Conservation (phyloP, 306 rosid genomes). For the Pyrus communis region DNA sequence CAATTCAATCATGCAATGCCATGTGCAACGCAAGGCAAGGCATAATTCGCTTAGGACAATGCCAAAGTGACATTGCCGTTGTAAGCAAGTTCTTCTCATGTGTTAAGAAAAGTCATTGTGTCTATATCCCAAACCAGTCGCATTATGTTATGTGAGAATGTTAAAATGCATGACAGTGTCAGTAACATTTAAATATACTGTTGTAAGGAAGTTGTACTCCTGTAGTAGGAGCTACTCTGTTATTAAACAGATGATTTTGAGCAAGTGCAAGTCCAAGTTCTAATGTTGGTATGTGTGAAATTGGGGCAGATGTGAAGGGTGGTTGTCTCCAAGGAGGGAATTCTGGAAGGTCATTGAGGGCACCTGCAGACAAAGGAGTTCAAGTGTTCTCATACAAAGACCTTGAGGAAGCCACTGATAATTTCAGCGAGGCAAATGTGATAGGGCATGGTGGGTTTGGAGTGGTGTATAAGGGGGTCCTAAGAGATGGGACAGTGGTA, state of each 20-base stretch:
- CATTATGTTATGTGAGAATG: neutral
- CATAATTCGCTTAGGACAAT: neutral
- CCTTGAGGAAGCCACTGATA: conserved; percentile 61
- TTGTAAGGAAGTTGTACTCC: neutral
- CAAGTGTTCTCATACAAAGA: conserved; percentile 89
- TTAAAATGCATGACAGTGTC: neutral
- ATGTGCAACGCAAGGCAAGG: neutral
- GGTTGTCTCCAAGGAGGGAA: conserved; percentile 76
- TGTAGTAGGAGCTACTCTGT: neutral
- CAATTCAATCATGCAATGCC: too few species aligned
- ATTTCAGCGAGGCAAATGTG: conserved; percentile 57
- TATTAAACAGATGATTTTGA: neutral
- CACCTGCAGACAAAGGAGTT: conserved; percentile 41
- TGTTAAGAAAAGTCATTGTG: too few species aligned
- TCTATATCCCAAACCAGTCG: too few species aligned
- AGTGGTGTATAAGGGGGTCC: conserved; percentile 63
- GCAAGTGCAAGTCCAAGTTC: neutral
- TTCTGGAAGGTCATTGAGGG: conserved; percentile 25
- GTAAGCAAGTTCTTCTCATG: too few species aligned
- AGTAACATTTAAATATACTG: neutral
- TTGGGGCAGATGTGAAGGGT: conserved; percentile 61
- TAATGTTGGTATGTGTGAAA: neutral
- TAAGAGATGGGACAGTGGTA: conserved; percentile 70
- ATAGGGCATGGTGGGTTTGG: conserved; percentile 63
- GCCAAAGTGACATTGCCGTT: neutral